Conservation (phyloP, 495 filamentous ascomycete genomes). For the Podospora pseudopauciseta region DNA sequence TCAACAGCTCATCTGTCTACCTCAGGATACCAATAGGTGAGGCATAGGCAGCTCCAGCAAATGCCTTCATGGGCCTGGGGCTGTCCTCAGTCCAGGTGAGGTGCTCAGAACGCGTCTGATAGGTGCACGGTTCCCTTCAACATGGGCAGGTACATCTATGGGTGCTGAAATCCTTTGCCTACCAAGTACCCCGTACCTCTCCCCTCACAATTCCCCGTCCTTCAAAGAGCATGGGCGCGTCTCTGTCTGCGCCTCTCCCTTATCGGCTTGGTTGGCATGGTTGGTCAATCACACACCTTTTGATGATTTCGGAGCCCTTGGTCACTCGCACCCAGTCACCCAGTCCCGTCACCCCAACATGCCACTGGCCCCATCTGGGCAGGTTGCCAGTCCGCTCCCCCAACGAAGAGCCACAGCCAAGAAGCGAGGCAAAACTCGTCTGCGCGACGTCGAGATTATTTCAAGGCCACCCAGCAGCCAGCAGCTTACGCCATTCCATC, state of each 20-base stretch:
- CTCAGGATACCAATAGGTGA: not conserved
- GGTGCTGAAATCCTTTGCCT: not conserved
- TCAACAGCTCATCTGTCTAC: no score
- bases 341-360: constrained; percentile 1
- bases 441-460: constrained; percentile 3
- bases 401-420: constrained; percentile 1
- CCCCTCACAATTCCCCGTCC: not conserved
- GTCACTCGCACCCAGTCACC: not conserved
- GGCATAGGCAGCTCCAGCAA: no score
- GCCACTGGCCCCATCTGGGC: constrained; percentile 8
- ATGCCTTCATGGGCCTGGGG: no score
- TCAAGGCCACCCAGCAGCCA: not conserved
- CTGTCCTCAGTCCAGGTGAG: not conserved
- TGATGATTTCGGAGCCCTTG: constrained; percentile 3
- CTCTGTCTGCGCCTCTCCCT: constrained; percentile 16
- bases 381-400: not conserved
- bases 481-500: not conserved
- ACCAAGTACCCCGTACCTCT: constrained; percentile 22
- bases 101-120: not conserved
- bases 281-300: constrained; percentile 17
- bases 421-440: constrained; percentile 7
- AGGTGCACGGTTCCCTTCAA: not conserved
- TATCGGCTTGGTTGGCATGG: constrained; percentile 10
- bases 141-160: not conserved
- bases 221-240: constrained; percentile 11